Evolutionary conservation across 192 early-diverging fungal species (phyloP).

Genomic region (Entomortierella chlamydospora): DNA sequence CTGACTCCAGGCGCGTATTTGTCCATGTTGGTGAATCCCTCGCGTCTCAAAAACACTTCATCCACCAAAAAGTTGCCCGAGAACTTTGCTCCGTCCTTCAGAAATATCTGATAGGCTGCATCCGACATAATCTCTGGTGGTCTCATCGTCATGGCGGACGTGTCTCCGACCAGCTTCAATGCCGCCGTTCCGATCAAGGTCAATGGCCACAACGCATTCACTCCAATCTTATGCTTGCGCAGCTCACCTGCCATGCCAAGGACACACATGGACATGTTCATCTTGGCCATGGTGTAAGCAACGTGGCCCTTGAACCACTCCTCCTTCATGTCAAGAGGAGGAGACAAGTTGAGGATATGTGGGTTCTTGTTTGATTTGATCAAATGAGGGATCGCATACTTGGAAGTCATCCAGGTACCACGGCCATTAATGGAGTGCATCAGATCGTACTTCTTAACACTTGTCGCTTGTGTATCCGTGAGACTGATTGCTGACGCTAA

Average conservation of each 20-base stretch:
- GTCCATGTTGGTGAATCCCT: conserved; percentile 78
- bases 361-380: conserved; percentile 74
- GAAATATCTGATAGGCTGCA: conserved; percentile 73
- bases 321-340: conserved; percentile 76
- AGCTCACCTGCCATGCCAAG: conserved; percentile 81
- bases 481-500: conserved; percentile 78
- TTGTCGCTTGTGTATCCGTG: conserved; percentile 67
- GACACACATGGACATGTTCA: conserved; percentile 81
- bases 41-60: conserved; percentile 77
- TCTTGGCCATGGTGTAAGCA: conserved; percentile 77
- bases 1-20: conserved; percentile 72
- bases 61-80: conserved; percentile 85
- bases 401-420: conserved; percentile 84
- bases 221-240: conserved; percentile 70
- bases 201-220: conserved; percentile 77
- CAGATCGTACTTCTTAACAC: conserved; percentile 74
- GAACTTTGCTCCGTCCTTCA: conserved; percentile 64
- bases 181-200: conserved; percentile 83
- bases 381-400: conserved; percentile 76
- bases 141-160: conserved; percentile 34
- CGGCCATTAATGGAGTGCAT: conserved; percentile 84
- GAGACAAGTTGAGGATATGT: conserved; percentile 78
- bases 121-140: conserved; percentile 80
- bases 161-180: conserved; percentile 59
- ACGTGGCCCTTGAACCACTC: conserved; percentile 77